Evolutionary conservation across 2,329 filamentous ascomycete genomes (phyloP).

Genomic region (Ceratocystis smalleyi): DNA sequence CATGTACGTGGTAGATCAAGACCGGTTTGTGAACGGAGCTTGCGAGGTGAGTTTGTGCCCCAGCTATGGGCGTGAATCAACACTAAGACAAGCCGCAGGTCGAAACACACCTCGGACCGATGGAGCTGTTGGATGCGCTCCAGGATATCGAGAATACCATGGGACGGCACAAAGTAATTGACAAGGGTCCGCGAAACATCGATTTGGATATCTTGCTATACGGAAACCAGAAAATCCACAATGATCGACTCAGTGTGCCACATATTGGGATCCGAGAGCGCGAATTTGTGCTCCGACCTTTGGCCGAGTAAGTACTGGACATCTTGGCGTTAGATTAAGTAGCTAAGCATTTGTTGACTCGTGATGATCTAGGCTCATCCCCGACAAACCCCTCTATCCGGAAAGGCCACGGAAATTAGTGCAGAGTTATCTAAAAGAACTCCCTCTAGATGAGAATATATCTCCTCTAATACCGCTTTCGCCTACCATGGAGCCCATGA

Average conservation of each 20-base stretch:
- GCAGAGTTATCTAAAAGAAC: constrained; percentile 45
- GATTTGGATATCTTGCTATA: constrained; percentile 88
- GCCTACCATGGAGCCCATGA: constrained; percentile 34
- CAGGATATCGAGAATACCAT: constrained; percentile 70
- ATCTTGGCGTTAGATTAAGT: background rate
- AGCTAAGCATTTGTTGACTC: background rate
- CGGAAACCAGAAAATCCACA: constrained; percentile 46
- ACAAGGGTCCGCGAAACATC: constrained; percentile 89
- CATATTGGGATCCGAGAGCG: constrained; percentile 75
- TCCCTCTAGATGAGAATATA: constrained; percentile 36
- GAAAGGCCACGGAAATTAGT: constrained; percentile 43
- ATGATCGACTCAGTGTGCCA: constrained; percentile 66
- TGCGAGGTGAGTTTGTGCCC: constrained; percentile 54
- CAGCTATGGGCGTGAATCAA: background rate
- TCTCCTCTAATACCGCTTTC: constrained; percentile 43
- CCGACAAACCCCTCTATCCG: constrained; percentile 36
- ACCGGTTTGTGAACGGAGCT: constrained; percentile 76
- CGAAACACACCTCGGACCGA: constrained; percentile 59
- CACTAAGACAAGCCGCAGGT: constrained; percentile 38
- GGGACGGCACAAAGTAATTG: constrained; percentile 67
- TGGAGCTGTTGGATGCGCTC: constrained; percentile 61
- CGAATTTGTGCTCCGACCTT: constrained; percentile 80
- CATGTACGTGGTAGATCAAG: constrained; percentile 90
- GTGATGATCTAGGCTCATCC: constrained; percentile 34
- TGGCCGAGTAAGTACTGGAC: constrained; percentile 49